Evolutionary conservation across 1,139 yeast species (phyloP).

Genomic region (Candida tropicalis): DNA sequence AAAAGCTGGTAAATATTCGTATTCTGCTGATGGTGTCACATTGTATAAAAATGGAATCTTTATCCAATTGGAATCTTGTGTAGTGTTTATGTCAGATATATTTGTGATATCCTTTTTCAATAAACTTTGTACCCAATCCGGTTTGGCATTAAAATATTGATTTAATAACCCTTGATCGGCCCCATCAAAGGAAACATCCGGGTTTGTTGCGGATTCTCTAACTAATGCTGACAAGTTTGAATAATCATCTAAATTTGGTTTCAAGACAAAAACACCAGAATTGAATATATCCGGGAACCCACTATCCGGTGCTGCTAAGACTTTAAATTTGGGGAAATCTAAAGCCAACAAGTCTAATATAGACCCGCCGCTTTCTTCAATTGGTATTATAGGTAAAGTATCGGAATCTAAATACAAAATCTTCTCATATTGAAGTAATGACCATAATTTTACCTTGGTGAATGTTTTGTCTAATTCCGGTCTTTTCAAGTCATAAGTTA

Average conservation of each 20-base stretch:
- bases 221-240: conserved; percentile 44
- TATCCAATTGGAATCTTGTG: conserved; percentile 52
- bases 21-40: conserved; percentile 81
- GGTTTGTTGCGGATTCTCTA: conserved; percentile 20
- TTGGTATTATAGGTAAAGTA: conserved; percentile 59
- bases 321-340: conserved; percentile 38
- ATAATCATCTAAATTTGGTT: conserved; percentile 56
- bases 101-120: conserved; percentile 13
- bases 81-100: conserved; percentile 10
- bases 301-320: conserved; percentile 83
- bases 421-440: conserved; percentile 52
- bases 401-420: conserved; percentile 84
- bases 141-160: conserved; percentile 64
- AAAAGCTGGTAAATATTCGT: conserved; percentile 83
- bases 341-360: conserved; percentile 32
- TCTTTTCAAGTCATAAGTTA: conserved; percentile 52
- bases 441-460: conserved; percentile 78
- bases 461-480: conserved; percentile 75
- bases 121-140: conserved; percentile 40
- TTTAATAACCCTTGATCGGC: conserved; percentile 95
- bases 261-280: conserved; percentile 76
- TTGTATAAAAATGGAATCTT: conserved; percentile 80
- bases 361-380: conserved; percentile 40
- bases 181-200: conserved; percentile 73
- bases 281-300: conserved; percentile 98